Conservation (phyloP, 768 basidiomycete species). For the Tremella fuciformis region DNA sequence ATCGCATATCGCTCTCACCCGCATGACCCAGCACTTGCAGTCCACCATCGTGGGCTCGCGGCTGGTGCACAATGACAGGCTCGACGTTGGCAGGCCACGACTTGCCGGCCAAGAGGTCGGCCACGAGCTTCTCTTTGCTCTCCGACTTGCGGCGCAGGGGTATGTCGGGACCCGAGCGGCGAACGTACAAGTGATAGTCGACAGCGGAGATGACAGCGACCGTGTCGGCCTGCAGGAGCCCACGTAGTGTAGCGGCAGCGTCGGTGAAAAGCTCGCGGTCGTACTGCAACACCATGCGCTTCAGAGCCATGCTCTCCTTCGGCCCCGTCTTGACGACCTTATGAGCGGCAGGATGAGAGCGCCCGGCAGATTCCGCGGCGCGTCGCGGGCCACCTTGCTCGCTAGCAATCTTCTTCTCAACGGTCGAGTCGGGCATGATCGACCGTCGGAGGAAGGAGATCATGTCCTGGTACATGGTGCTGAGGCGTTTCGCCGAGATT, state of each 20-base stretch:
- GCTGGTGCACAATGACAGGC: conserved; percentile 32
- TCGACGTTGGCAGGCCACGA: conserved; percentile 33
- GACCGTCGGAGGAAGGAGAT: conserved; percentile 36
- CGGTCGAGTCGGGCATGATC: conserved; percentile 17
- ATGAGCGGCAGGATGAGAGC: too few relatives aligned
- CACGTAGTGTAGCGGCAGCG: conserved; percentile 33
- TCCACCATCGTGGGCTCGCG: not conserved
- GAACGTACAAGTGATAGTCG: conserved; percentile 42
- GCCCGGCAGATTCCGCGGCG: not conserved
- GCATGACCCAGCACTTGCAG: conserved; percentile 17
- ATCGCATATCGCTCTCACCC: not conserved
- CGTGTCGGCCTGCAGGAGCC: conserved; percentile 35
- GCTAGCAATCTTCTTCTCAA: not conserved
- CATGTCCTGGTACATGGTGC: conserved; percentile 33
- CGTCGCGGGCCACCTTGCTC: not conserved
- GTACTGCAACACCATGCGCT: conserved; percentile 14
- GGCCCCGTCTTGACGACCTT: conserved; percentile 29
- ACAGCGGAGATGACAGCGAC: conserved; percentile 37
- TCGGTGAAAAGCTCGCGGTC: conserved; percentile 30
- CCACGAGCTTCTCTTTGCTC: conserved; percentile 9
- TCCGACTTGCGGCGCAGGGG: conserved; percentile 7
- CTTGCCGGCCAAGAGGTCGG: conserved; percentile 31
- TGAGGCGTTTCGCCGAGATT: conserved; percentile 29
- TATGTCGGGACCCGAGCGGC: not conserved
- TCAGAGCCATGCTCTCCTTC: conserved; percentile 23